Base-by-base conservation (phyloP, 1,284 basidiomycete species). In the Inonotus obliquus region DNA sequence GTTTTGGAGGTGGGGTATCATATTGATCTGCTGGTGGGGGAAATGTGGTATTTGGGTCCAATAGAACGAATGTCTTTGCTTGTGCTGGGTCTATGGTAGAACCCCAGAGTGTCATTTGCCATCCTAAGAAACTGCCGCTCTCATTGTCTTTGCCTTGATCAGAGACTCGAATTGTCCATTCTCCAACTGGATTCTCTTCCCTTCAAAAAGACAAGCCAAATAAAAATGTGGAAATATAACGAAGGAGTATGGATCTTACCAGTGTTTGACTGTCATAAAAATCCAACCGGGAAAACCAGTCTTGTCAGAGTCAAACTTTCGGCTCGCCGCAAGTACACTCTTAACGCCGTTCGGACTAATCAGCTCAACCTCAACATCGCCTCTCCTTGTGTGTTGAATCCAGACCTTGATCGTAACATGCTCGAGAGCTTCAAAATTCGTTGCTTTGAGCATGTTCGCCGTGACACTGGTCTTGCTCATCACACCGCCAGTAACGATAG, bases 221-320 rank as follows among this genome's bases (percentile, higher is more conserved):
- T 52, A 17, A 32, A 13, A 35, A 4, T 19, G 29, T 25, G 25
- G 14, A 52, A 35, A 29, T 29, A 19, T 17, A 60, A 32, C 37
- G 37, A 38, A 13, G n/a, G n/a, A 67, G 54, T 9, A 48, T 27
- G 23, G 19, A 35, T 11, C 86, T 70, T 63, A 94, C 97, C 97
- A 99, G 73, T 99, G 97, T 75, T 99, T 99, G 61, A 99, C 85
- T 25, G 88, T 86, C 96, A 98, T 99, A 73, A 99, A 99, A 21
- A 85, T 90, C 97, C 97, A 99, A 0, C 94, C 96, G 27, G 86
- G 85, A 73, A 84, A 97, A 4, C 97, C 97, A 10, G 79, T 81
- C 3, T 70, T 73, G 13, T 84, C 89, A 52, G 76, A 73, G 71
- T 99, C 97, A 44, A 80, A 82, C 37, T 80, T 73, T 61, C 97